These are phyloP conservation scores for Buxus sempervirens DNA, from an alignment of 164 flowering plant genomes.

Conservation along the genomic window DNA sequence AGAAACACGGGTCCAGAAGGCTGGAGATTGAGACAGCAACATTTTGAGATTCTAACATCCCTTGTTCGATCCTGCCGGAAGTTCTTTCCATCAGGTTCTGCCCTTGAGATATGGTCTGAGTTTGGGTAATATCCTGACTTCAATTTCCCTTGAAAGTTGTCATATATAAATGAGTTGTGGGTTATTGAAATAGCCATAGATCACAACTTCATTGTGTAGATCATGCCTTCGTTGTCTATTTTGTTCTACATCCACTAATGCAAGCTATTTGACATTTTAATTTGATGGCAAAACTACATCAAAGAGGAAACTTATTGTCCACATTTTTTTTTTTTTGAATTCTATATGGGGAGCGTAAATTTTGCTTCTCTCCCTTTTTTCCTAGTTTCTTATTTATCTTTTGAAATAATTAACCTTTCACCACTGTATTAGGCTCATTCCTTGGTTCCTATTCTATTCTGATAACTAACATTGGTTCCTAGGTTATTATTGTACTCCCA, in stretches of 20 bases:
- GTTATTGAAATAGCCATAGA: background rate
- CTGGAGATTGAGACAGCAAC: constrained; percentile 92
- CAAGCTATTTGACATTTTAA: background rate
- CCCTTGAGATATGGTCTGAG: constrained; percentile 93
- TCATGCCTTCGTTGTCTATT: background rate
- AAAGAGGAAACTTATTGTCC: background rate
- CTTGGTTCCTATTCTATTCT: background rate
- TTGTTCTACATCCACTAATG: background rate
- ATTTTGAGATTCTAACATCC: constrained; percentile 84
- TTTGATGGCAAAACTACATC: background rate
- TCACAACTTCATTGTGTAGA: background rate
- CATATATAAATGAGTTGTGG: background rate
- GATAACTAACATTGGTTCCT: background rate
- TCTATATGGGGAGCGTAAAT: background rate
- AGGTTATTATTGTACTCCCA: background rate
- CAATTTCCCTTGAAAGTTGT: background rate
- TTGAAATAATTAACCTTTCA: background rate
- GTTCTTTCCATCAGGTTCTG: constrained; percentile 91
- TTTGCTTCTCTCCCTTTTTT: too few species aligned
- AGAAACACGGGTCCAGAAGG: constrained; percentile 98
- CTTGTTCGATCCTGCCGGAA: constrained; percentile 78
- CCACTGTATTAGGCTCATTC: background rate
- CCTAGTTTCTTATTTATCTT: background rate
- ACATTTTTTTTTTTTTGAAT: background rate
- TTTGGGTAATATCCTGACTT: constrained; percentile 51